A percentile compares a stretch with the other conserved stretches of the same genome.
Evolutionary conservation across 345 rosid genomes (phyloP).

Genomic region (Boechera stricta): DNA sequence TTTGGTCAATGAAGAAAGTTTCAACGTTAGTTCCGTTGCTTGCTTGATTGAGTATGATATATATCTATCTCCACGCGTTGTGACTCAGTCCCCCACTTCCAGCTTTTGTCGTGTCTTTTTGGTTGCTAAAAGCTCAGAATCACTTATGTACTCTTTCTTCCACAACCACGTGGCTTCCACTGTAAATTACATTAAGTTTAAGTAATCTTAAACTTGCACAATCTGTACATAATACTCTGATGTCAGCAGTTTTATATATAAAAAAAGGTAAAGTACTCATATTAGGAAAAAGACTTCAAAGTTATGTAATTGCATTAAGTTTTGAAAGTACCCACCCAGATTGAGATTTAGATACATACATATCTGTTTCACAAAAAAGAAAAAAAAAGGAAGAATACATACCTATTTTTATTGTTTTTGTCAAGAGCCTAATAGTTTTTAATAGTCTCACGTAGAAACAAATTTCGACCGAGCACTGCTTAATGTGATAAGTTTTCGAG

Average conservation of each 20-base stretch:
- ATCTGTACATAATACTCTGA: background rate
- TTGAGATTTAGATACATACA: too few relatives aligned
- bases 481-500: too few relatives aligned
- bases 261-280: too few relatives aligned
- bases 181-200: background rate
- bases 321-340: too few relatives aligned
- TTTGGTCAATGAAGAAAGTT: conserved; percentile 32
- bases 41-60: conserved; percentile 14
- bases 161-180: conserved; percentile 36
- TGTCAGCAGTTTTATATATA: background rate
- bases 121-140: conserved; percentile 21
- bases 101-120: conserved; percentile 38
- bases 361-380: too few relatives aligned
- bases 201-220: background rate
- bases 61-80: conserved; percentile 35
- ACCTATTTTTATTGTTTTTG: too few relatives aligned
- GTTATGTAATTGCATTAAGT: too few relatives aligned
- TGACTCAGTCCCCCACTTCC: conserved; percentile 35
- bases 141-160: conserved; percentile 26
- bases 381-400: too few relatives aligned
- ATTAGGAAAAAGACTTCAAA: too few relatives aligned
- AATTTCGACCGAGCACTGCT: too few relatives aligned
- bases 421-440: too few relatives aligned
- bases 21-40: conserved; percentile 32
- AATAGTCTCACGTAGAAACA: too few relatives aligned